phyloP scores from a whole-genome alignment of 768 basidiomycete genomes.

The Naganishia antarctica region DNA sequence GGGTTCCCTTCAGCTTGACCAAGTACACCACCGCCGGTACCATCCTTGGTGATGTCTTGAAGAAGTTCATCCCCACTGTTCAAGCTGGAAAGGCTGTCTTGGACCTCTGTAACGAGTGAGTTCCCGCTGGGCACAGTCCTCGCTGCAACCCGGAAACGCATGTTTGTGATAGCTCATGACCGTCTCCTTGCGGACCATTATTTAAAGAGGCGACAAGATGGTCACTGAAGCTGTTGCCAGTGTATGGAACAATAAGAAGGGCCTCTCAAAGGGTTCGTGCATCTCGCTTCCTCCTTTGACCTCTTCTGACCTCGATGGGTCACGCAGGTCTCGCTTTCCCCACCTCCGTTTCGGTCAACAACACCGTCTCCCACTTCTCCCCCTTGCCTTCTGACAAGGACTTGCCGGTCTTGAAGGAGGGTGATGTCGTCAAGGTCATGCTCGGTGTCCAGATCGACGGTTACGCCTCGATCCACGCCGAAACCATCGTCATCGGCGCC shows the following conservation, averaged over 20 bases:
- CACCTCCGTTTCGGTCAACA: conserved; percentile 88
- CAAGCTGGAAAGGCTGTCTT: conserved; percentile 76
- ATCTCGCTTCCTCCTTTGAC: not conserved
- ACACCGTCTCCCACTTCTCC: conserved; percentile 90
- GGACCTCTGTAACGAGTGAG: conserved; percentile 75
- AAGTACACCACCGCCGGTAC: conserved; percentile 78
- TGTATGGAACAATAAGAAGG: conserved; percentile 83
- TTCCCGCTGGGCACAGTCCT: conserved; percentile 23
- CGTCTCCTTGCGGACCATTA: too few relatives aligned
- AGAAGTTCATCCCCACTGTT: conserved; percentile 70
- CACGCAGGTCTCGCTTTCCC: conserved; percentile 70
- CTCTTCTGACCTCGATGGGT: not conserved
- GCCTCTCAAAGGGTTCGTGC: conserved; percentile 36
- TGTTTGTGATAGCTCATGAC: not conserved
- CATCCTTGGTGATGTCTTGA: conserved; percentile 76
- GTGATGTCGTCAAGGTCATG: conserved; percentile 92
- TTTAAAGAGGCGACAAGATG: conserved; percentile 70
- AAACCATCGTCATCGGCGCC: conserved; percentile 85
- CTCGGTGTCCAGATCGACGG: conserved; percentile 98
- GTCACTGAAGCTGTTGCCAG: conserved; percentile 76
- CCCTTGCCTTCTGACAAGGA: conserved; percentile 72
- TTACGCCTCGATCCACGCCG: conserved; percentile 85
- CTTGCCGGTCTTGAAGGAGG: conserved; percentile 52
- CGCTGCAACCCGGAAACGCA: not conserved
- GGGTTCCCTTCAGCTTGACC: conserved; percentile 38